Base-by-base conservation (phyloP, 108 stramenopile genomes). In the Schizochytrium sp. region DNA sequence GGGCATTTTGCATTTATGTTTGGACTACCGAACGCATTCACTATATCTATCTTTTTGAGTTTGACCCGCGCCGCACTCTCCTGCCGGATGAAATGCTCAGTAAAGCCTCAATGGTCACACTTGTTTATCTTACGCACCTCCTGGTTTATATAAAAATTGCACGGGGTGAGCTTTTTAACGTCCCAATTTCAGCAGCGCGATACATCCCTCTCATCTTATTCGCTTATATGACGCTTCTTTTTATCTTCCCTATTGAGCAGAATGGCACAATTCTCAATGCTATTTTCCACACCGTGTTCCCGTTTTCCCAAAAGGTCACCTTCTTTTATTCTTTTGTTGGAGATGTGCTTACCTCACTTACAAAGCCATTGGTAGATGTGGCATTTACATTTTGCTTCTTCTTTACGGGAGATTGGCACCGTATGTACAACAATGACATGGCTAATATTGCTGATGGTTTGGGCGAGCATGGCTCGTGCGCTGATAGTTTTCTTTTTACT, bases 21-120 rank as follows among this genome's bases (percentile, higher is more conserved):
- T 89, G 90, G 47, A 89, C 89, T 45, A 89, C 88, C 49, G 41
- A 0, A 3, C 88, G 91, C 61, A 91, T 91, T 45, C 89, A 91
- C 55, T 91, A 90, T 58, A 90, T 91, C 69, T 91, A 91, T 57
- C 90, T 91, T 49, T 91, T 91, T 61, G 90, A 91, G 5, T 76
- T 91, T n/a, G 91, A 91, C 46, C 91, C 91, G 15, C 60, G 91
- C 0, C 61, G 87, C 72, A 88, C 88, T 4, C 72, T 89, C 40
- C 38, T 28, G 53, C 90, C 90, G 4, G 44, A 73, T 28, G 87
- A 88, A 28, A 89, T 89, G 15, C 88, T 91, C 88, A 89, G 61
- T 89, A 53, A 76, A 50, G 91, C 90, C 44, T 49, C 90, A 13
- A 46, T 50, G 2, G 91, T 89, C 46, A 91, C 91, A n/a, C 46